Conservation (phyloP, 1,139 yeast species). For the Kodamaea sp. region DNA sequence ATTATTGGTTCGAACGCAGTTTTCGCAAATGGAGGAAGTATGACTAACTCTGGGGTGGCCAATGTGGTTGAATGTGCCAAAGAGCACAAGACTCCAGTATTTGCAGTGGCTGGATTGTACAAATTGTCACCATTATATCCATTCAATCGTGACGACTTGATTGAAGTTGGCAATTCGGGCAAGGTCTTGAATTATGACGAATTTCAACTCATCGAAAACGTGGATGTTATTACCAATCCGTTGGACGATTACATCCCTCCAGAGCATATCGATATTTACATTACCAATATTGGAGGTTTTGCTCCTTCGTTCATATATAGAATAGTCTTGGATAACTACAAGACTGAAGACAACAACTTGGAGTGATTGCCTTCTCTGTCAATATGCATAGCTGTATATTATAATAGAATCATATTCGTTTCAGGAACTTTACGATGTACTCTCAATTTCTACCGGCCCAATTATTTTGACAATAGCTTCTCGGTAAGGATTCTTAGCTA, state of each 20-base stretch:
- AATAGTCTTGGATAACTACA: slow-evolving; percentile 91
- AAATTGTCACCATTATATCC: slow-evolving; percentile 94
- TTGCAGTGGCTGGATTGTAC: slow-evolving; percentile 92
- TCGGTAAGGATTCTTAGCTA: background rate
- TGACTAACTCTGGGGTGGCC: slow-evolving; percentile 88
- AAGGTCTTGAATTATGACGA: slow-evolving; percentile 75
- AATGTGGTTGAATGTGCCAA: slow-evolving; percentile 95
- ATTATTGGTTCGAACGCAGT: slow-evolving; percentile 90
- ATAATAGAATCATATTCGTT: too few relatives aligned
- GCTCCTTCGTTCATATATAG: slow-evolving; percentile 96
- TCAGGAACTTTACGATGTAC: too few relatives aligned
- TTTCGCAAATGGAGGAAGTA: slow-evolving; percentile 94
- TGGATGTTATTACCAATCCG: slow-evolving; percentile 86
- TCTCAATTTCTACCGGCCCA: too few relatives aligned
- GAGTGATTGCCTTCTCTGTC: too few relatives aligned
- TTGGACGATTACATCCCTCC: slow-evolving; percentile 90
- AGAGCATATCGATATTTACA: slow-evolving; percentile 89
- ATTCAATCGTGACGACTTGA: slow-evolving; percentile 80
- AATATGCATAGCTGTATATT: too few relatives aligned
- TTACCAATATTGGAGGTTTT: slow-evolving; percentile 94
- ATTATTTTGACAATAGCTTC: too few relatives aligned
- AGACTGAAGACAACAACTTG: slow-evolving; percentile 74
- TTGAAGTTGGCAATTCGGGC: slow-evolving; percentile 94
- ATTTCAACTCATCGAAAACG: slow-evolving; percentile 61
- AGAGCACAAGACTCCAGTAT: slow-evolving; percentile 91